A percentile compares a stretch with the other conserved stretches of the same genome.
phyloP scores from a whole-genome alignment of 2,329 filamentous ascomycete genomes.

The Helotiales sp. region DNA sequence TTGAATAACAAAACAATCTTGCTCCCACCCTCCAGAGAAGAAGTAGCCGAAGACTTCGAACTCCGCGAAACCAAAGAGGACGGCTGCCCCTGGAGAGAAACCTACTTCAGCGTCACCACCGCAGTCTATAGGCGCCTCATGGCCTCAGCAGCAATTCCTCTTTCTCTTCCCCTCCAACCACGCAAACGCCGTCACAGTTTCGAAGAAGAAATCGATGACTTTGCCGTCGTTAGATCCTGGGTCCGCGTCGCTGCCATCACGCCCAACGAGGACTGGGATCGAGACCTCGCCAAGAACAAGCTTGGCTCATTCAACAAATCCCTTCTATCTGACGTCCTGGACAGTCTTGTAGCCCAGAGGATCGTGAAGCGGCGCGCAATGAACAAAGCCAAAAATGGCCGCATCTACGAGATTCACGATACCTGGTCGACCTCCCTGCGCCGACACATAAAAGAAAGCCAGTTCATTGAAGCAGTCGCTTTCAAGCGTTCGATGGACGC shows the following conservation, averaged over 20 bases:
- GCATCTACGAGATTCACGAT: constrained; percentile 67
- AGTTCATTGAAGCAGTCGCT: constrained; percentile 61
- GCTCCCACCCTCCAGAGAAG: constrained; percentile 53
- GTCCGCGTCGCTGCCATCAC: constrained; percentile 64
- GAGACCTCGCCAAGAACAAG: constrained; percentile 54
- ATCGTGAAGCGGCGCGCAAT: constrained; percentile 63
- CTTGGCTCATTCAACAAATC: constrained; percentile 43
- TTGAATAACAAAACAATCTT: constrained; percentile 50
- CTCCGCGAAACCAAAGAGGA: constrained; percentile 36
- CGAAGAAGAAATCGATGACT: constrained; percentile 39
- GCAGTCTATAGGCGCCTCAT: constrained; percentile 48
- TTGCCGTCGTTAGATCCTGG: constrained; percentile 61
- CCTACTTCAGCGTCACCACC: constrained; percentile 58
- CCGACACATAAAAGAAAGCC: constrained; percentile 58
- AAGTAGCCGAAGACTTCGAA: constrained; percentile 51
- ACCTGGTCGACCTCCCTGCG: constrained; percentile 61
- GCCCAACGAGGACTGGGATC: constrained; percentile 53
- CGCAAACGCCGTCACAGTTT: neutral
- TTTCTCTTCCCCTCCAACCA: constrained; percentile 42
- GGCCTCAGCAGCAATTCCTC: constrained; percentile 50
- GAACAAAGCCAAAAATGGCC: constrained; percentile 59
- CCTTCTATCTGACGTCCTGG: constrained; percentile 32
- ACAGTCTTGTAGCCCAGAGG: constrained; percentile 34
- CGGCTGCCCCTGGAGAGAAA: constrained; percentile 56
- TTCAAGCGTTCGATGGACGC: constrained; percentile 66